Base-by-base conservation (phyloP, 805 yeast genomes). In the Myxozyma vanderwaltii region DNA sequence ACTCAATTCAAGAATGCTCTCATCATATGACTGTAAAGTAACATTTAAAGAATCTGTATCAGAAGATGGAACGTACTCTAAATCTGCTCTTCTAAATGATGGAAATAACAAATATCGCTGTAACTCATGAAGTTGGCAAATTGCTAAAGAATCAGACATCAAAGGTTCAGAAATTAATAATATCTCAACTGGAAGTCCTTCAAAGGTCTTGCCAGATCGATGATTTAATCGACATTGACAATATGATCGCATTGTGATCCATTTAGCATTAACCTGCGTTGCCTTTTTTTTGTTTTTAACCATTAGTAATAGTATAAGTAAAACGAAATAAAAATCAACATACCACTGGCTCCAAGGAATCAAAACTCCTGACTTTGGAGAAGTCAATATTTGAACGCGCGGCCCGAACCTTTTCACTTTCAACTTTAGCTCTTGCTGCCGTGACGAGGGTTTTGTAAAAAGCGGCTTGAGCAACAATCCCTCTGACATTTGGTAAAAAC, bases 361-460 rank as follows among this genome's bases (percentile, higher is more conserved):
- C 65, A 45, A 62, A 62, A 43, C 63, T 62, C 44, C 62, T 53
- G 13, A 62, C 64, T 17, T 51, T 46, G 10, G 63, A 54, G 33
- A 60, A 62, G 39, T 62, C 65, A 21, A 62, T 44, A 24, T 52
- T 54, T 27, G 52, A 44, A 13, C 59, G 56, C 3, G 65, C 63
- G 19, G 49, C 54, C n/a, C 65, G 53, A 10, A 62, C 43, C 27
- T 47, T 54, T 29, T 62, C 65, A 35, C 48, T 33, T 31, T 65
- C 69, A 24, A 57, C 68, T 26, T 58, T 57, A 6, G 58, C 43
- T n/a, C 69, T 54, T 19, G 69, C 68, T 19, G 53, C 13, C 4
- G 59, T 23, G 12, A 66, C 67, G 8, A 66, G 60, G 5, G 49
- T 36, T 2, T 63, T 55, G 29, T 58, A 66, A 1, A 60, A 24